Evolutionary conservation across 225 moss, liverwort and hornwort genomes (phyloP), one percentile per base, ranked within the genome.

Genomic region (Lunularia cruciata): DNA sequence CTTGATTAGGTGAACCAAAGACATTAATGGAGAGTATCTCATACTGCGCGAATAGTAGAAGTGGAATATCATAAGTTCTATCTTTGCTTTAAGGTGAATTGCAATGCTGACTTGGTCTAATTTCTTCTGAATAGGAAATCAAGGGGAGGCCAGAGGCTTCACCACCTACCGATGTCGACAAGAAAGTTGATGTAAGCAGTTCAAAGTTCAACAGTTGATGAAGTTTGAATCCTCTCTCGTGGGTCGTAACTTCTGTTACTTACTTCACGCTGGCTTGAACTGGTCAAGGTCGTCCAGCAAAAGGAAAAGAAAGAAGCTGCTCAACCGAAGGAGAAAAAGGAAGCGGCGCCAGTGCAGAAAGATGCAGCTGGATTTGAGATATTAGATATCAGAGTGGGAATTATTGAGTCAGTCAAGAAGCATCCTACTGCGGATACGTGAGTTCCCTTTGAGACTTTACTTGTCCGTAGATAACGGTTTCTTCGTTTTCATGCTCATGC

Each of bases 371-470:
- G 69, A 45, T 69, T 76, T 20, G 81, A 81, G 49, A 81, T 81
- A 33, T 65, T 81, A 35, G 76, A 81, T 60, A 76, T 81, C 34
- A 73, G 67, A 47, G 81, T 81, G 49, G 81, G 81, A 20, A 47
- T 73, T 12, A 73, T 81, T 57, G 72, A 72, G 52, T 51, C 81
- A 2, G 76, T 81, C 11, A 70, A 76, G 33, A 81, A 65, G 49
- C 81, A 81, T 60, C 76, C 81, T 37, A 69, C 81, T 11, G 81
- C 81, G 5, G 81, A 81, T 36, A 58, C 76, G 78, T 78, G 68
- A 69, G 78, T 52, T 57, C 22, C 26, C 46, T 45, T 45, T n/a
- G n/a, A n/a, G n/a, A n/a, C n/a, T n/a, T n/a, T n/a, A n/a, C n/a
- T n/a, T n/a, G n/a, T n/a, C n/a, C n/a, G n/a, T n/a, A n/a, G n/a